Percentiles rank a stretch among this genome's conserved stretches.
phyloP scores from a whole-genome alignment of 2,329 filamentous ascomycete genomes.

The Albifimbria verrucaria region DNA sequence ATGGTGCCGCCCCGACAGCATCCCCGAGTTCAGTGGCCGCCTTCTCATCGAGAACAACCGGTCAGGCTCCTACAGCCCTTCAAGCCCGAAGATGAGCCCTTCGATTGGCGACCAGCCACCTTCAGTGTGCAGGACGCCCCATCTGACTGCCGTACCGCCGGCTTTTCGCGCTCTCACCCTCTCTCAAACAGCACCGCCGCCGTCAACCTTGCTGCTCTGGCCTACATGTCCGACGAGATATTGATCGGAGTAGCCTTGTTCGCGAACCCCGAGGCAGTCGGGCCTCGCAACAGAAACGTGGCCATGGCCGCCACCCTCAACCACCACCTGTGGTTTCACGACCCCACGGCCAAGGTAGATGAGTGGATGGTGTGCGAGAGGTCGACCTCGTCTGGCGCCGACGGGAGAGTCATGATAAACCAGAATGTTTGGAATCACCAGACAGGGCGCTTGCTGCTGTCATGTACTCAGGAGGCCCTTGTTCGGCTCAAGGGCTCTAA shows the following conservation, averaged over 20 bases:
- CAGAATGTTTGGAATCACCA: not conserved
- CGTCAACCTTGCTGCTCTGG: not conserved
- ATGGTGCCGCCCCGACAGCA: not conserved
- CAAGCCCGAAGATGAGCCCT: not conserved
- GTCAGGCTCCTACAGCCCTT: not conserved
- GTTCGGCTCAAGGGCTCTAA: no score
- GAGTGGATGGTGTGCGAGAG: not conserved
- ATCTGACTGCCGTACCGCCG: not conserved
- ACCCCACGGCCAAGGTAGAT: not conserved
- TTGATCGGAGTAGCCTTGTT: not conserved
- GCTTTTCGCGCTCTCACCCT: not conserved
- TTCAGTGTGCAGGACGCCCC: not conserved
- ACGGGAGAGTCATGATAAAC: not conserved
- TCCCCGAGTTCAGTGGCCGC: not conserved
- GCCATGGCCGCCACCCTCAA: not conserved
- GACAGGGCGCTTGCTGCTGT: not conserved
- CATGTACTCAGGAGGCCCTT: not conserved
- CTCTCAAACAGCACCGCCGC: not conserved
- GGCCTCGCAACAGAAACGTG: not conserved
- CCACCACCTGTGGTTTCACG: not conserved
- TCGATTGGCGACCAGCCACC: not conserved
- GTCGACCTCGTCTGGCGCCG: not conserved
- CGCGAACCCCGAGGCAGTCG: not conserved
- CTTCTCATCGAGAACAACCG: not conserved
- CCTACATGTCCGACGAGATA: not conserved